phyloP scores from a whole-genome alignment of 805 yeast species.

The Lachancea sp. region DNA sequence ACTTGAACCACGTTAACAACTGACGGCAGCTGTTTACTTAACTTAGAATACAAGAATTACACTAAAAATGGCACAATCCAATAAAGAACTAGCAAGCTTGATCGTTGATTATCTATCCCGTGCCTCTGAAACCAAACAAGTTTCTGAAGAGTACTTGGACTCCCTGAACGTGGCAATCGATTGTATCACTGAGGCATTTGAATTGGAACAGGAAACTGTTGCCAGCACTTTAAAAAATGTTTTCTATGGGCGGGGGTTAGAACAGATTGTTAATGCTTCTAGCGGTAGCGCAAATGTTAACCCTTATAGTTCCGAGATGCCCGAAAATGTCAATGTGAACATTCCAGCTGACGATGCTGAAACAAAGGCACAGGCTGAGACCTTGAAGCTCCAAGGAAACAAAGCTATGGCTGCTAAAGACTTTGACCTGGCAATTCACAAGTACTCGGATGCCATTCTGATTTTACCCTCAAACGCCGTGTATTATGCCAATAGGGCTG shows the following conservation, averaged over 20 bases:
- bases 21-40: too few relatives aligned
- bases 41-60: too few relatives aligned
- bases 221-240: conserved; percentile 29
- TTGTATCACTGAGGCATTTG: conserved; percentile 83
- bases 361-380: conserved; percentile 69
- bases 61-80: conserved; percentile 39
- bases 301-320: conserved; percentile 7
- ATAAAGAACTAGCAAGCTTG: conserved; percentile 62
- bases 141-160: conserved; percentile 75
- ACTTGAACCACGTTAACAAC: too few relatives aligned
- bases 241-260: conserved; percentile 44
- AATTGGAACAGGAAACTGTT: conserved; percentile 49
- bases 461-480: conserved; percentile 69
- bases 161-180: conserved; percentile 91
- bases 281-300: conserved; percentile 16
- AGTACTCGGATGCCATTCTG: conserved; percentile 75
- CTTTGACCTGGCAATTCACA: conserved; percentile 61
- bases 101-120: conserved; percentile 65
- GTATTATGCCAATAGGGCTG: conserved; percentile 90
- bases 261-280: conserved; percentile 38
- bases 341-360: conserved; percentile 42
- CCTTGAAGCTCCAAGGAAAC: conserved; percentile 80
- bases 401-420: conserved; percentile 75
- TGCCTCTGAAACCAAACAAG: conserved; percentile 52
- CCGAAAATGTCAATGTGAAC: conserved; percentile 36